Base-by-base conservation (phyloP, 148 eudicot species). In the Rhododendron griersonianum region DNA sequence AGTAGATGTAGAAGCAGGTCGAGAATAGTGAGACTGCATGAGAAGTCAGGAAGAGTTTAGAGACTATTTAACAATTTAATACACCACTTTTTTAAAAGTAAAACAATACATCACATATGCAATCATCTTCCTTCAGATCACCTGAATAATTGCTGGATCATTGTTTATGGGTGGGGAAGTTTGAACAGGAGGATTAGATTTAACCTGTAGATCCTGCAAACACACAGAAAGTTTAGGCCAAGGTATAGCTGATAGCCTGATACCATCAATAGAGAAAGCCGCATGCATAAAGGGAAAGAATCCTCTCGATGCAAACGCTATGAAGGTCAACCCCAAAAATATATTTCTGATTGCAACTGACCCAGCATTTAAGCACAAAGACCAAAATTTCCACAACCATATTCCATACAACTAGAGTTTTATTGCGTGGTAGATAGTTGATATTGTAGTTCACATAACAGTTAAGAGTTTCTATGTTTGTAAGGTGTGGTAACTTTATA, bases 101-200 rank as follows among this genome's bases (percentile, higher is more conserved):
- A 50, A 28, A 23, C 28, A 35, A 75, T 76, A 41, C 81, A 89
- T 80, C 55, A 47, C 11, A 75, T 16, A 25, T 39, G 37, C 51
- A 86, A 74, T 23, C 0, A 16, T 13, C 28, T 25, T 75, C 11
- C 41, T 48, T 84, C 23, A 39, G 78, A 92, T 91, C 81, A 92
- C 98, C 96, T 96, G 98, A 86, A 96, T 93, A 65, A 94, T 96
- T 76, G 96, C 98, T 30, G 98, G 98, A 89, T 96, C 98, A 88
- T 84, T 92, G 89, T 93, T 91, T 57, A 94, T 87, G 65, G 95
- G 87, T 82, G 93, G 90, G 77, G 94, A 86, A 76, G 90, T 85
- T 81, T 91, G 95, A 90, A 84, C 95, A 53, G 95, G 94, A 53
- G 94, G 98, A 84, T 98, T 92, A 85, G 96, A 95, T 90, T 93